phyloP scores from a whole-genome alignment of 768 basidiomycete genomes.

The Trametes cingulata region DNA sequence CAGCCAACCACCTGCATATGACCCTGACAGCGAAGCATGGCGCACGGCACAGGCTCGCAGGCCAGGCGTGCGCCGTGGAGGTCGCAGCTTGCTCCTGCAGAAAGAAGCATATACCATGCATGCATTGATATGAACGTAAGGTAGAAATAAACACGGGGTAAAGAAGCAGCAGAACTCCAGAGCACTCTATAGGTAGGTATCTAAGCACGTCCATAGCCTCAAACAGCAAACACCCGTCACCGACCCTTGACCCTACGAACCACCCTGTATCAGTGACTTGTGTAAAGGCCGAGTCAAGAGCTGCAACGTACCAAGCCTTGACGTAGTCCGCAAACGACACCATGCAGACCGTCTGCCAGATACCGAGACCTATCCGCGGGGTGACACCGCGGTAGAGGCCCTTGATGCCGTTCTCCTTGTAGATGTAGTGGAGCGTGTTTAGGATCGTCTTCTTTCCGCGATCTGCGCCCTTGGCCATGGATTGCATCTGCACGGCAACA shows the following conservation, averaged over 20 bases:
- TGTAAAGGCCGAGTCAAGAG: neutral
- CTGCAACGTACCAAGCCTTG: slow-evolving; percentile 66
- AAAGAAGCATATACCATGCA: neutral
- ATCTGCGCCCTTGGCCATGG: slow-evolving; percentile 85
- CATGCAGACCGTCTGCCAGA: slow-evolving; percentile 99
- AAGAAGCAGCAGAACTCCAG: neutral
- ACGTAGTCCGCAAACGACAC: slow-evolving; percentile 97
- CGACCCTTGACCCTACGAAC: slow-evolving; percentile 13
- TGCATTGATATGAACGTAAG: slow-evolving; percentile 18
- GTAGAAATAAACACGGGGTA: slow-evolving; percentile 17
- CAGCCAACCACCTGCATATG: neutral
- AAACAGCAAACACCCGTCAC: neutral
- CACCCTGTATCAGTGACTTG: neutral
- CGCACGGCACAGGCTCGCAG: neutral
- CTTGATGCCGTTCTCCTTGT: slow-evolving; percentile 94
- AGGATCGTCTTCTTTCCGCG: slow-evolving; percentile 91
- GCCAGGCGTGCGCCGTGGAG: neutral
- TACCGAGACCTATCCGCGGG: slow-evolving; percentile 92
- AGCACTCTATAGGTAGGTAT: slow-evolving; percentile 15
- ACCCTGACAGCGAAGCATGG: neutral
- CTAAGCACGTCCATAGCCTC: slow-evolving; percentile 2
- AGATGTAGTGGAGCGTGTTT: slow-evolving; percentile 92
- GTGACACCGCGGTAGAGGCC: slow-evolving; percentile 98
- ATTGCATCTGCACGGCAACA: slow-evolving; percentile 80
- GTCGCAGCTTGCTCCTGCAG: too few relatives aligned